These are phyloP conservation scores for Ceratocystis eucalypticola DNA, from an alignment of 2,329 filamentous ascomycete genomes.

Conservation along the genomic window DNA sequence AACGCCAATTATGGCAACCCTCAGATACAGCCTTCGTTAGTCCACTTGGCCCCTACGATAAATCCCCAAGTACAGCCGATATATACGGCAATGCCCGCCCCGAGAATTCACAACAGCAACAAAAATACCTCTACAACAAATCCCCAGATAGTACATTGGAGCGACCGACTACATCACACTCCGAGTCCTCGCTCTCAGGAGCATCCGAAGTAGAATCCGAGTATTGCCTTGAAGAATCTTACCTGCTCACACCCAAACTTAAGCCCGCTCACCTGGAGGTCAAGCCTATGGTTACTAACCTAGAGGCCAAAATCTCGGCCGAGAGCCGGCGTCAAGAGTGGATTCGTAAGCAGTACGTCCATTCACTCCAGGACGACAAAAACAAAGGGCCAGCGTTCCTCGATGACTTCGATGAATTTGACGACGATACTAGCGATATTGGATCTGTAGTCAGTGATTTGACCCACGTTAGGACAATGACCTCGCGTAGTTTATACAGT, in stretches of 20 bases:
- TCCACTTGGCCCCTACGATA: constrained; percentile 17
- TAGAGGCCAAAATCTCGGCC: constrained; percentile 16
- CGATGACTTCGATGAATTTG: constrained; percentile 16
- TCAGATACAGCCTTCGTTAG: constrained; percentile 15
- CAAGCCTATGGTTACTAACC: constrained; percentile 13
- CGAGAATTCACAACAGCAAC: background rate
- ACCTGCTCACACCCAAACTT: constrained; percentile 12
- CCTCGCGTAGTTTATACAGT: constrained; percentile 17
- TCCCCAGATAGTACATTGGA: constrained; percentile 7
- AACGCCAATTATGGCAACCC: constrained; percentile 11
- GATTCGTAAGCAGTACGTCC: constrained; percentile 19
- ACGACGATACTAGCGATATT: constrained; percentile 18
- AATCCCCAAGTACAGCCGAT: constrained; percentile 10
- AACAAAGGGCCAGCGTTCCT: constrained; percentile 13
- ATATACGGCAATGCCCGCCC: background rate
- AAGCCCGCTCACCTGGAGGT: constrained; percentile 10
- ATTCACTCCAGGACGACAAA: constrained; percentile 16
- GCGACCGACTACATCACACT: constrained; percentile 17
- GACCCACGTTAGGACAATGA: constrained; percentile 19
- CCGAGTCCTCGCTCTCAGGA: constrained; percentile 17
- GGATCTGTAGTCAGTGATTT: constrained; percentile 18
- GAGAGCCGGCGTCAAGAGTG: constrained; percentile 18
- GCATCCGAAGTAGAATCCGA: constrained; percentile 16
- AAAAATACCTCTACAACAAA: background rate
- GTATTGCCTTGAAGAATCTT: constrained; percentile 17